These are phyloP conservation scores for Leishmania braziliensis DNA, from an alignment of 208 protist genomes.

Conservation along the genomic window DNA sequence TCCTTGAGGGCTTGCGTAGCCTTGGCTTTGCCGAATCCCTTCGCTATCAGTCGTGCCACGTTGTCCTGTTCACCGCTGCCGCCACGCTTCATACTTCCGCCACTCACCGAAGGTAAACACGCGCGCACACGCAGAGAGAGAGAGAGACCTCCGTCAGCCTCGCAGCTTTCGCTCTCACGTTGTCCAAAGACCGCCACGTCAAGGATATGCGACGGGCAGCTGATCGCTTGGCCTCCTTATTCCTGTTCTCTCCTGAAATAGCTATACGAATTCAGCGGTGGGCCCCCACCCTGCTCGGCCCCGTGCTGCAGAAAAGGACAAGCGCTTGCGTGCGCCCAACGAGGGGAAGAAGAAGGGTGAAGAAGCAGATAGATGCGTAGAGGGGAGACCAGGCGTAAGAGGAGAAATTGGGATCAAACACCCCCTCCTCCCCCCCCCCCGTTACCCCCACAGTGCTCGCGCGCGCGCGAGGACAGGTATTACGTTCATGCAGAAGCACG, in stretches of 20 bases:
- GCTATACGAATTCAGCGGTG: neutral
- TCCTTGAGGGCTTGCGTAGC: constrained; percentile 67
- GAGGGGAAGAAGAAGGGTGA: neutral
- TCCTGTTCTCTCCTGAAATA: neutral
- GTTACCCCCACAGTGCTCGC: neutral
- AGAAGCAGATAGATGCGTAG: neutral
- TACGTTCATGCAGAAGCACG: neutral
- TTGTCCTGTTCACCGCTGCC: neutral
- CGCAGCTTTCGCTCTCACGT: neutral
- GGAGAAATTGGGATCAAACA: neutral
- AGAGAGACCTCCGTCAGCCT: neutral
- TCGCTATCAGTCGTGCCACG: constrained; percentile 39
- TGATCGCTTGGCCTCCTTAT: no score
- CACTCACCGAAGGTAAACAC: neutral
- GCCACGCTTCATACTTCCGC: neutral
- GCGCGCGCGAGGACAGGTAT: neutral
- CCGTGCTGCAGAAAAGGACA: neutral
- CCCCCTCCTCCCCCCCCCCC: no score
- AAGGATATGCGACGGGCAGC: neutral
- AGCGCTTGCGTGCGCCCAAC: neutral
- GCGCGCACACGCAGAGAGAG: neutral
- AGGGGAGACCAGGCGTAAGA: neutral
- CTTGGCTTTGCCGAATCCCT: constrained; percentile 67
- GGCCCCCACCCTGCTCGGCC: no score
- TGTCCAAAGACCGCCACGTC: neutral